phyloP scores from a whole-genome alignment of 164 flowering plant species.

The Umbellularia californica region DNA sequence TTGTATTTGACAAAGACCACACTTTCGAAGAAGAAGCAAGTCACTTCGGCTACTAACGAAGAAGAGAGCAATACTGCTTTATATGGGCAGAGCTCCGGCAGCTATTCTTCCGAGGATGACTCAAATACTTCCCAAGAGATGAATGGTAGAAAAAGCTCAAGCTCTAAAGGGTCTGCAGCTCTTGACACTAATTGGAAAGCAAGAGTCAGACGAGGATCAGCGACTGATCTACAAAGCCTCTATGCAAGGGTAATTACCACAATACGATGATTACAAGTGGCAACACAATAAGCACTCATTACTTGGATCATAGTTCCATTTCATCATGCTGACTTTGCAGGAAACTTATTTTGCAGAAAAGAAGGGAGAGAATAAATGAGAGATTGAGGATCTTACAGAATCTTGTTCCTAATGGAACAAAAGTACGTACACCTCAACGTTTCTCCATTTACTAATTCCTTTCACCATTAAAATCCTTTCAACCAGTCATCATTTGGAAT shows the following conservation, averaged over 20 bases:
- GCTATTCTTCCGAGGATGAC: constrained; percentile 60
- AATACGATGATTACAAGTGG: background rate
- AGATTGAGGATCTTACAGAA: constrained; percentile 70
- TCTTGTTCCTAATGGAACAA: constrained; percentile 93
- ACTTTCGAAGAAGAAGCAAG: constrained; percentile 40
- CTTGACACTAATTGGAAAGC: constrained; percentile 43
- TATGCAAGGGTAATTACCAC: constrained; percentile 73
- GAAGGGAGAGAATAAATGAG: constrained; percentile 88
- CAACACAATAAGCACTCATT: background rate
- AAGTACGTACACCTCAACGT: constrained; percentile 36
- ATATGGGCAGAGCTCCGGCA: constrained; percentile 36
- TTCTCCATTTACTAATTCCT: background rate
- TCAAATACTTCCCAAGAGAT: constrained; percentile 50
- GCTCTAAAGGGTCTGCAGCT: constrained; percentile 21
- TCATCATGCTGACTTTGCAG: background rate
- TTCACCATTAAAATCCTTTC: background rate
- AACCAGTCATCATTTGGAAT: background rate
- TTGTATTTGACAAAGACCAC: too few relatives aligned
- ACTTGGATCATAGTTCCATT: background rate
- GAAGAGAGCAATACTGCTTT: constrained; percentile 26
- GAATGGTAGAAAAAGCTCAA: constrained; percentile 26
- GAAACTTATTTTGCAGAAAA: constrained; percentile 43
- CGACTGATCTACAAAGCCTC: constrained; percentile 95
- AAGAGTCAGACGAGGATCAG: constrained; percentile 70
- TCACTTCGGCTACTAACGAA: constrained; percentile 19